phyloP scores from a whole-genome alignment of 2,329 filamentous ascomycete genomes.

The Biscogniauxia marginata region DNA sequence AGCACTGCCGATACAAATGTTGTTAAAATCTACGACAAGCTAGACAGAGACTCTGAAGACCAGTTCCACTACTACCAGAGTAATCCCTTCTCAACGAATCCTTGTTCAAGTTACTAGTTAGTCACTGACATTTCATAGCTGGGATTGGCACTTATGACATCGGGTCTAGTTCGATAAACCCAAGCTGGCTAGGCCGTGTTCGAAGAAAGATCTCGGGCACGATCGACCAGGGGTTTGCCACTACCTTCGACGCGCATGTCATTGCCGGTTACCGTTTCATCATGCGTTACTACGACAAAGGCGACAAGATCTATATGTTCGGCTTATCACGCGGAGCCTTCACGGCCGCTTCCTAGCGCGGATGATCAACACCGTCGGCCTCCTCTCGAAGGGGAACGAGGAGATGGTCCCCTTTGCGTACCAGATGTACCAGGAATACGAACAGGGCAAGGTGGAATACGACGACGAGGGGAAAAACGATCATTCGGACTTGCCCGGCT shows the following conservation, averaged over 20 bases:
- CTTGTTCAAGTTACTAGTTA: neutral
- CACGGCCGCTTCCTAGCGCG: conserved; percentile 47
- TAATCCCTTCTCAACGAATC: neutral
- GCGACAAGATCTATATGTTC: conserved; percentile 50
- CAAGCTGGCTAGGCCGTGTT: neutral
- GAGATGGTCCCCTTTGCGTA: conserved; percentile 50
- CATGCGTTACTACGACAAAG: conserved; percentile 21
- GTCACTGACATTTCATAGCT: neutral
- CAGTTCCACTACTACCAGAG: neutral
- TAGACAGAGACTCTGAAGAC: neutral
- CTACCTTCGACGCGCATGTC: neutral
- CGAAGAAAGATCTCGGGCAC: neutral
- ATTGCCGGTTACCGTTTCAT: neutral
- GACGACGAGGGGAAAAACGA: neutral
- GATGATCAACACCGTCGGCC: conserved; percentile 45
- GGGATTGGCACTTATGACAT: neutral
- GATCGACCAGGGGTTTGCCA: neutral
- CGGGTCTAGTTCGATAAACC: neutral
- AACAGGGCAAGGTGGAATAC: neutral
- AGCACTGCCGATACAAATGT: neutral
- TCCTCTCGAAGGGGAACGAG: conserved; percentile 49
- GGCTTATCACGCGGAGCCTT: conserved; percentile 50
- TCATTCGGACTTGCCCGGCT: neutral
- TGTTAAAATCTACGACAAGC: neutral
- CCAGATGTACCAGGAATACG: neutral